phyloP scores from a whole-genome alignment of 805 yeast species.

The Metschnikowia matae region DNA sequence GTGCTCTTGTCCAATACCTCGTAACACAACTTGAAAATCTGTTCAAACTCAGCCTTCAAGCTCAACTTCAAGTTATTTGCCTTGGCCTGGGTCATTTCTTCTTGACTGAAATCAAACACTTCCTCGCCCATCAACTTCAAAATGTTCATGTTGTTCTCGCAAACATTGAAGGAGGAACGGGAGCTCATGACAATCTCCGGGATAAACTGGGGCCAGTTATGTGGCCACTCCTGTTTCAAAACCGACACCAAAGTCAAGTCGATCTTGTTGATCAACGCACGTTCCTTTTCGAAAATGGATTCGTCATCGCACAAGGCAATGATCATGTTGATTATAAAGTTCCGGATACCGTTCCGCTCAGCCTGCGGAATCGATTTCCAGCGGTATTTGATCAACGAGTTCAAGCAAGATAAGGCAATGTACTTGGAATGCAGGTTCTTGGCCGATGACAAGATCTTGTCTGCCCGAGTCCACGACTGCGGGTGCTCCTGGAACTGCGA shows the following conservation, averaged over 20 bases:
- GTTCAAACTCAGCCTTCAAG: slow-evolving; percentile 87
- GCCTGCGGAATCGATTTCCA: slow-evolving; percentile 92
- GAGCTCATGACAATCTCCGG: slow-evolving; percentile 88
- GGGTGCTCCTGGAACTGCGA: slow-evolving; percentile 89
- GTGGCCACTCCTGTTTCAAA: slow-evolving; percentile 98
- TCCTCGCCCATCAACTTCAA: slow-evolving; percentile 88
- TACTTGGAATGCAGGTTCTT: slow-evolving; percentile 84
- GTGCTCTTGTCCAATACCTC: slow-evolving; percentile 88
- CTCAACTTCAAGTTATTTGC: slow-evolving; percentile 76
- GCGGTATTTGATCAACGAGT: slow-evolving; percentile 81
- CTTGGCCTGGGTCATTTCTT: slow-evolving; percentile 95
- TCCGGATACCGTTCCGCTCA: slow-evolving; percentile 89
- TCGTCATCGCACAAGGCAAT: slow-evolving; percentile 87
- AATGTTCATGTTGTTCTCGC: slow-evolving; percentile 96
- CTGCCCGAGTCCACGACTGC: slow-evolving; percentile 94
- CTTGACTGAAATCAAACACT: slow-evolving; percentile 92
- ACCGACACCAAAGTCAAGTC: slow-evolving; percentile 92
- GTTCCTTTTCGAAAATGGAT: slow-evolving; percentile 60
- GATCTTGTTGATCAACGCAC: slow-evolving; percentile 84
- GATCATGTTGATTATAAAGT: slow-evolving; percentile 91
- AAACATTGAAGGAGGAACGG: slow-evolving; percentile 81
- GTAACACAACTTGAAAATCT: slow-evolving; percentile 87
- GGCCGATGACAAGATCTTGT: slow-evolving; percentile 76
- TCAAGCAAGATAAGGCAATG: slow-evolving; percentile 85
- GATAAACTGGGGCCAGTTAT: slow-evolving; percentile 94